These are phyloP conservation scores for Schizopora paradoxa DNA, from an alignment of 1,284 basidiomycete species.

Conservation along the genomic window DNA sequence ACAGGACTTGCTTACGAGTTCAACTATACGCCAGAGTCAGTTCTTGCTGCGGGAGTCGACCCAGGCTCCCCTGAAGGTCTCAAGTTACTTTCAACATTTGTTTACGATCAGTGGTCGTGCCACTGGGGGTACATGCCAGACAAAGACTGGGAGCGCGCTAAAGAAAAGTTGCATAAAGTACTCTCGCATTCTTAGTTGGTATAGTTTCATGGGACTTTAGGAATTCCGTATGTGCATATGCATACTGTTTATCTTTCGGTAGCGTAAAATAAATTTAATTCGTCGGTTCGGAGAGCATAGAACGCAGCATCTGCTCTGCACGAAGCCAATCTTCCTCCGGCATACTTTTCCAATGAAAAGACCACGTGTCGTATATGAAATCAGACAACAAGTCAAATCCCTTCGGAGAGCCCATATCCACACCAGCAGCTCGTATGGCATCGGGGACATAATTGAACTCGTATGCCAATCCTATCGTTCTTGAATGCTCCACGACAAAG, in stretches of 20 bases:
- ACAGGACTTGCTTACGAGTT: slow-evolving; percentile 16
- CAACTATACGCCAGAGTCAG: slow-evolving; percentile 2
- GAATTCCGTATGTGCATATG: no score
- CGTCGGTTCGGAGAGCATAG: no score
- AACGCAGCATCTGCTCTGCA: no score
- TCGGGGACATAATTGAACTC: slow-evolving; percentile 12
- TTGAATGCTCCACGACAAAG: slow-evolving; percentile 10
- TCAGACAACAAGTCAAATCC: slow-evolving; percentile 25
- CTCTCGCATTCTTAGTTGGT: no score
- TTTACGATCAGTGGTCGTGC: slow-evolving; percentile 31
- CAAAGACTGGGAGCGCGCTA: slow-evolving; percentile 13
- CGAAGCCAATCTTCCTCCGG: slow-evolving; percentile 16
- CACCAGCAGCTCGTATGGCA: not conserved
- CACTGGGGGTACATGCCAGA: slow-evolving; percentile 16
- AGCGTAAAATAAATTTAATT: no score
- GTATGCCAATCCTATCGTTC: slow-evolving; percentile 10
- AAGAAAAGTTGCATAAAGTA: no score
- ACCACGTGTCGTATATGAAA: slow-evolving; percentile 29
- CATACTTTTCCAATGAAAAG: slow-evolving; percentile 21
- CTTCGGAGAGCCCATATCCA: slow-evolving; percentile 7
- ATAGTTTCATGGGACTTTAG: no score
- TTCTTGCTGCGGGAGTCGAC: not conserved
- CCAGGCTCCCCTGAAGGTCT: slow-evolving; percentile 19
- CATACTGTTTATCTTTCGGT: no score
- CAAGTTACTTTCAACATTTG: slow-evolving; percentile 24